These are phyloP conservation scores for Mrakiaceae sp. DNA, from an alignment of 1,284 basidiomycete species.

Conservation along the genomic window DNA sequence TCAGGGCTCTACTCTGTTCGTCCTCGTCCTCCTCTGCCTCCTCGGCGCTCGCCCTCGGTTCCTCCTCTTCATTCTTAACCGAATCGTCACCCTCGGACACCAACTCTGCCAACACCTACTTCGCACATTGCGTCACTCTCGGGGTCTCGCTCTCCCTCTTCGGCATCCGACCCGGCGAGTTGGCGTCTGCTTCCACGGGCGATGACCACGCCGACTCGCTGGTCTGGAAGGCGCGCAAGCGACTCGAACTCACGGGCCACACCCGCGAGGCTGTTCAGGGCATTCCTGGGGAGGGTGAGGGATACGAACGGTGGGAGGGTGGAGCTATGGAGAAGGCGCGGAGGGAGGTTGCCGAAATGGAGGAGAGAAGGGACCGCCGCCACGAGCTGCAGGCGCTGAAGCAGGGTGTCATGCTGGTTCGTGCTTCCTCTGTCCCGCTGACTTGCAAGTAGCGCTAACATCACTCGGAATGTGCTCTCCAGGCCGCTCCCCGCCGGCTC, in stretches of 20 bases:
- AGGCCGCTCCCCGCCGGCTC: neutral
- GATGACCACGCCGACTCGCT: constrained; percentile 1
- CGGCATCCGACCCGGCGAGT: neutral
- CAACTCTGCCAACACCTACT: neutral
- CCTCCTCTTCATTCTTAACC: neutral
- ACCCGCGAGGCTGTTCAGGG: neutral
- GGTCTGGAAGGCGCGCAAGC: constrained; percentile 9
- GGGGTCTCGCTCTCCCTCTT: neutral
- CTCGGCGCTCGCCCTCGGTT: neutral
- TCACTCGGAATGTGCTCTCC: no score
- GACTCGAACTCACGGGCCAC: constrained; percentile 6
- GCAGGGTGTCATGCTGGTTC: neutral
- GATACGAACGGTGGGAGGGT: constrained; percentile 8
- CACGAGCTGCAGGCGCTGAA: neutral
- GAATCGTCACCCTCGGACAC: neutral
- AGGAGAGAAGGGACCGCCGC: neutral
- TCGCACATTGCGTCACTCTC: neutral
- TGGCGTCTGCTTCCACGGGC: no score
- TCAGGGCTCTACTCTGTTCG: neutral
- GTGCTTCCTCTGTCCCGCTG: neutral
- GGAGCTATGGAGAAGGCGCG: constrained; percentile 6
- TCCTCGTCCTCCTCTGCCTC: neutral
- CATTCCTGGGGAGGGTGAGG: neutral
- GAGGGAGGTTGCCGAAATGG: neutral
- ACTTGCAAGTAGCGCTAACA: no score